Conservation (phyloP, 2,329 filamentous ascomycete genomes). For the Nothopassalora personata region DNA sequence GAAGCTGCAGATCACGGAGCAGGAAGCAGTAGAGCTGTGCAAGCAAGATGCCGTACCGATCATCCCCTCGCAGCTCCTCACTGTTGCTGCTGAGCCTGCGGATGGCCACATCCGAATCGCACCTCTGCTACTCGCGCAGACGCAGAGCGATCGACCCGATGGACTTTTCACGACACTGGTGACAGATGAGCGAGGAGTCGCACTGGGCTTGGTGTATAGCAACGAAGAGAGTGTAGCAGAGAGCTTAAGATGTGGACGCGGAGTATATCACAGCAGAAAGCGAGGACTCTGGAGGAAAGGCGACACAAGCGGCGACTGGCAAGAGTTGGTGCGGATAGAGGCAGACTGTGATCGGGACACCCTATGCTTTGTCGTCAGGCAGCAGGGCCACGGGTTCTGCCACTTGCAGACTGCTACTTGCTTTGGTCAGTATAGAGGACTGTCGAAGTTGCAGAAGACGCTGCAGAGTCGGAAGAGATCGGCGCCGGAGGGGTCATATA, state of each 20-base stretch:
- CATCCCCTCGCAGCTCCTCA: constrained; percentile 65
- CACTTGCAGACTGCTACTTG: constrained; percentile 89
- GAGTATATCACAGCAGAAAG: constrained; percentile 95
- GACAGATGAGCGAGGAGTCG: constrained; percentile 77
- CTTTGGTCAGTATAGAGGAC: constrained; percentile 77
- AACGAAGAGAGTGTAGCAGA: constrained; percentile 85
- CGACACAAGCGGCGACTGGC: constrained; percentile 86
- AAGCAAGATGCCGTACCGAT: constrained; percentile 59
- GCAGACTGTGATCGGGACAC: constrained; percentile 94
- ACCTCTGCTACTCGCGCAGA: constrained; percentile 66
- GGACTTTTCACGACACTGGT: constrained; percentile 85
- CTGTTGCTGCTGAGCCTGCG: constrained; percentile 58
- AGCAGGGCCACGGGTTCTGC: constrained; percentile 85
- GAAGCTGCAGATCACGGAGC: constrained; percentile 38
- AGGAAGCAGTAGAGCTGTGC: constrained; percentile 39
- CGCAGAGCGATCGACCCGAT: constrained; percentile 76
- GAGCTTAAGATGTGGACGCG: constrained; percentile 71
- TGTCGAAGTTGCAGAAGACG: constrained; percentile 82
- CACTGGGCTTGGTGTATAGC: constrained; percentile 89
- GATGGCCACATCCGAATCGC: constrained; percentile 59
- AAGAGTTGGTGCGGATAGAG: constrained; percentile 77
- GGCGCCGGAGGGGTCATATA: constrained; percentile 87
- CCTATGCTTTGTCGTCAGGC: constrained; percentile 79
- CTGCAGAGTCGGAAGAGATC: constrained; percentile 73
- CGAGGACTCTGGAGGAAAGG: constrained; percentile 96